phyloP scores from a whole-genome alignment of 345 rosid species.

The Crucihimalaya himalaica region DNA sequence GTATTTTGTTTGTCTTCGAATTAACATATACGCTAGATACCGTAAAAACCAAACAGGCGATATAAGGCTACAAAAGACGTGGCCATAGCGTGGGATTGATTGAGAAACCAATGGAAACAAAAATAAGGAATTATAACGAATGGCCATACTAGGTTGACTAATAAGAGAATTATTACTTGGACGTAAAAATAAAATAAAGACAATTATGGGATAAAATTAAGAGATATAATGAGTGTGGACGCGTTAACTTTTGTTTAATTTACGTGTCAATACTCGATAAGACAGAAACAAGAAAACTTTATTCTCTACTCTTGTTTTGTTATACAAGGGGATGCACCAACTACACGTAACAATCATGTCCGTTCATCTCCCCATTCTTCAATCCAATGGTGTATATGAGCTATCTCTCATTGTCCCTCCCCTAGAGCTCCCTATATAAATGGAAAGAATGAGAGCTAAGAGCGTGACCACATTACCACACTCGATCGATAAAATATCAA shows the following conservation, averaged over 20 bases:
- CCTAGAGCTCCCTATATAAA: slow-evolving; percentile 33
- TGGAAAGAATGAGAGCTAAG: slow-evolving; percentile 6
- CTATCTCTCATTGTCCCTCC: slow-evolving; percentile 9
- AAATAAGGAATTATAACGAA: slow-evolving; percentile 11
- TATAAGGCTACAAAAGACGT: slow-evolving; percentile 1
- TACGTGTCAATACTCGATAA: neutral
- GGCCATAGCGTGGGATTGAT: slow-evolving; percentile 23
- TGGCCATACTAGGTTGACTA: slow-evolving; percentile 29
- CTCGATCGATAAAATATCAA: neutral
- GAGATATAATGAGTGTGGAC: slow-evolving; percentile 13
- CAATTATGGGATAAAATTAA: neutral
- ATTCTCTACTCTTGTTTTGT: slow-evolving; percentile 15
- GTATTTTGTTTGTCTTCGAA: neutral
- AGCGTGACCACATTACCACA: slow-evolving; percentile 18
- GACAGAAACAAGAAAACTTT: neutral
- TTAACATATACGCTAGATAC: neutral
- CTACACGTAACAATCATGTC: neutral
- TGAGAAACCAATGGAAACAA: neutral
- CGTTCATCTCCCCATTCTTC: neutral
- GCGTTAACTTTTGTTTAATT: slow-evolving; percentile 10
- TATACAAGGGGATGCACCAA: neutral
- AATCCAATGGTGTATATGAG: slow-evolving; percentile 23
- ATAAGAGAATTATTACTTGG: neutral
- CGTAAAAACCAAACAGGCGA: neutral
- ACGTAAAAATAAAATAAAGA: neutral